phyloP scores from a whole-genome alignment of 495 filamentous ascomycete species.

The Viridothelium virens region DNA sequence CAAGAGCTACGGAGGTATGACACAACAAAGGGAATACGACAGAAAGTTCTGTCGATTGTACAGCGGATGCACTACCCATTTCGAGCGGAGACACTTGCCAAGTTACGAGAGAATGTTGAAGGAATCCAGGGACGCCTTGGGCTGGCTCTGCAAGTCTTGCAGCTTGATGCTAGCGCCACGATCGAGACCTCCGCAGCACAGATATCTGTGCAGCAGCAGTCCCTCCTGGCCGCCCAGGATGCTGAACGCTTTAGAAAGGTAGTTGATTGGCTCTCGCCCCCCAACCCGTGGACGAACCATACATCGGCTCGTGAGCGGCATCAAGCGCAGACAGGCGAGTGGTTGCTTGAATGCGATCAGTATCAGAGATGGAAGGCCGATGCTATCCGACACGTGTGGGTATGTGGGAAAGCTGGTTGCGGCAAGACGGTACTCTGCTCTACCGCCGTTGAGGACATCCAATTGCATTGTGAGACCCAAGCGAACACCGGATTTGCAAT shows the following conservation, averaged over 20 bases:
- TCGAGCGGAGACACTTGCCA: conserved; percentile 11
- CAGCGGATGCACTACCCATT: conserved; percentile 14
- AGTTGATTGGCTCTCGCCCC: conserved; percentile 20
- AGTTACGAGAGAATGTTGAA: background rate
- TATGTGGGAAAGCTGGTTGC: conserved; percentile 24
- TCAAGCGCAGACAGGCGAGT: conserved; percentile 19
- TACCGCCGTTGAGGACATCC: conserved; percentile 22
- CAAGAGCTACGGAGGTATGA: conserved; percentile 1
- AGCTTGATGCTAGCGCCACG: conserved; percentile 14
- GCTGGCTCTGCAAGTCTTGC: conserved; percentile 14
- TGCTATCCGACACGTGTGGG: conserved; percentile 14
- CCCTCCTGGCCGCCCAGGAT: conserved; percentile 13
- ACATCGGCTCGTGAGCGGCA: conserved; percentile 20
- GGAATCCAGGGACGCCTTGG: conserved; percentile 4
- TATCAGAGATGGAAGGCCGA: conserved; percentile 19
- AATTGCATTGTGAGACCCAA: conserved; percentile 11
- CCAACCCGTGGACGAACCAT: conserved; percentile 22
- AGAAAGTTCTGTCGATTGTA: background rate
- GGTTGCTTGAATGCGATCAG: conserved; percentile 18
- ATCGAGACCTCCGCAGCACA: background rate
- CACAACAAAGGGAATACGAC: conserved; percentile 2
- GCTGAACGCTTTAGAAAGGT: conserved; percentile 19
- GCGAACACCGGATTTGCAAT: conserved; percentile 12
- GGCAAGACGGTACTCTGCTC: conserved; percentile 25
- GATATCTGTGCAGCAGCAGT: conserved; percentile 5